phyloP scores from a whole-genome alignment of 441 rosid species.

The Macaranga tanarius region DNA sequence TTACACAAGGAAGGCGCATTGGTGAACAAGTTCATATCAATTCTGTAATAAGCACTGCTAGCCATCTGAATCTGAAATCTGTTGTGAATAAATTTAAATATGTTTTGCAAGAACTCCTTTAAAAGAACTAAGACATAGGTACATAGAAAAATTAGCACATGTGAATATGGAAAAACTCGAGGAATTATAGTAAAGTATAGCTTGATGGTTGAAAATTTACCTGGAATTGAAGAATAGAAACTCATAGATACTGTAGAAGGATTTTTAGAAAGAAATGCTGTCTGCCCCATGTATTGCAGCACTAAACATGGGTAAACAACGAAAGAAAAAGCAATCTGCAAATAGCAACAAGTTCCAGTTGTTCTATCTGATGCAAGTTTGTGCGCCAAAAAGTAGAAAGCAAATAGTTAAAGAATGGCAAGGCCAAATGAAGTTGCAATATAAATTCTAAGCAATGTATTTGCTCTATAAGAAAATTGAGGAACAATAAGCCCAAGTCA shows the following conservation, averaged over 20 bases:
- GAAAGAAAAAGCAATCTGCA: conserved; percentile 79
- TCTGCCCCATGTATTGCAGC: conserved; percentile 98
- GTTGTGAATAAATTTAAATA: background rate
- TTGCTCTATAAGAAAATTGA: background rate
- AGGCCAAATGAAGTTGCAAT: background rate
- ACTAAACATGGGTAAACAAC: conserved; percentile 85
- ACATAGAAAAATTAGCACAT: background rate
- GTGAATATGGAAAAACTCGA: conserved; percentile 8
- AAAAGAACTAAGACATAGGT: background rate
- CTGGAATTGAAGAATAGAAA: conserved; percentile 88
- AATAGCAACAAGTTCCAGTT: conserved; percentile 25
- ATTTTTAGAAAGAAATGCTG: conserved; percentile 87
- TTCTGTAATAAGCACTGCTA: background rate
- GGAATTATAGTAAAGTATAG: conserved; percentile 4
- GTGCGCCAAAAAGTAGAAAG: background rate
- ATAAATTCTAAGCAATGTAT: background rate
- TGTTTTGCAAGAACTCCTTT: background rate
- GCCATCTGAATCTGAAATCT: background rate
- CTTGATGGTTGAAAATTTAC: conserved; percentile 34
- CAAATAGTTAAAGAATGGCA: background rate
- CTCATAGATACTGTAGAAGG: conserved; percentile 50
- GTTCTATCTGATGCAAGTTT: conserved; percentile 6
- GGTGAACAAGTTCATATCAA: background rate
- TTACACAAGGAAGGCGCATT: background rate
- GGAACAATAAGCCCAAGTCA: background rate